Conservation (phyloP, 768 basidiomycete species). For the Boletales sp. region DNA sequence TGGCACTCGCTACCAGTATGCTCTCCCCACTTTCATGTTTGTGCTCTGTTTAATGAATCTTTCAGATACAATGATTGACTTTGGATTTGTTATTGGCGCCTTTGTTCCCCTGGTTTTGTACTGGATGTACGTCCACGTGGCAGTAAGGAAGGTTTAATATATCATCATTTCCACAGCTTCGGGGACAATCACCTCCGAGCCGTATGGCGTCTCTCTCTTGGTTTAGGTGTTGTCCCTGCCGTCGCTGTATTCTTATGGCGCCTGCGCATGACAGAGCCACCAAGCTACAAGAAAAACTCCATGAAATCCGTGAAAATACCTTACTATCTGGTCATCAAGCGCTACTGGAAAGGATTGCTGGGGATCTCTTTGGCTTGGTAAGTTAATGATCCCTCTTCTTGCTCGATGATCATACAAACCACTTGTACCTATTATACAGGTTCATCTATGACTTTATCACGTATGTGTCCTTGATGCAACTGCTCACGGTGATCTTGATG, state of each 20-base stretch:
- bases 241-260: conserved; percentile 84
- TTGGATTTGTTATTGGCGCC: conserved; percentile 73
- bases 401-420: not conserved
- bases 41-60: not conserved
- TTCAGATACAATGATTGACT: conserved; percentile 79
- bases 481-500: not conserved
- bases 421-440: conserved; percentile 25
- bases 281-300: conserved; percentile 66
- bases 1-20: conserved; percentile 86
- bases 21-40: conserved; percentile 1
- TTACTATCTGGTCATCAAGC: conserved; percentile 68
- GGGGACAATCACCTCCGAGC: conserved; percentile 76
- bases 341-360: conserved; percentile 73
- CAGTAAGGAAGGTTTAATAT: not conserved
- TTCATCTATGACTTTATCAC: conserved; percentile 82
- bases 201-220: conserved; percentile 85
- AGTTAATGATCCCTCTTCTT: conserved; percentile 1
- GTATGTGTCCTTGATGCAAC: conserved; percentile 36
- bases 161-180: conserved; percentile 43
- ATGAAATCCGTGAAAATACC: conserved; percentile 77
- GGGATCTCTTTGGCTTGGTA: conserved; percentile 79
- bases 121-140: conserved; percentile 65
- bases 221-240: conserved; percentile 80
- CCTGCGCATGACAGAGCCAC: conserved; percentile 77
- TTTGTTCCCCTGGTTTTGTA: conserved; percentile 83